phyloP scores from a whole-genome alignment of 1,139 yeast genomes.

The Hyphopichia fennica region DNA sequence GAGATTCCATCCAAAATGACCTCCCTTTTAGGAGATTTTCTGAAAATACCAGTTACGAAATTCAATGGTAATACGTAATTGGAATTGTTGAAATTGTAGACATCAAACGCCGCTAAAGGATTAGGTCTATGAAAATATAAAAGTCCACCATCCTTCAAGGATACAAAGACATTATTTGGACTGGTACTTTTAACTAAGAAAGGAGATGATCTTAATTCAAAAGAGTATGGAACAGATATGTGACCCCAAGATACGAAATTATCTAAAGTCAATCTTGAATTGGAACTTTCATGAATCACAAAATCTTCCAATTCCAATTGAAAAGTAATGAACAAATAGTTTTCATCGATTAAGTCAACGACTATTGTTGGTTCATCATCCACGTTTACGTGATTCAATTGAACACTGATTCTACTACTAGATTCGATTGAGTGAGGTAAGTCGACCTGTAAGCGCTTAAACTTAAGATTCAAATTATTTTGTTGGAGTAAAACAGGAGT shows the following conservation, averaged over 20 bases:
- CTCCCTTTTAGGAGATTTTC: slow-evolving; percentile 9
- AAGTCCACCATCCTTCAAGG: slow-evolving; percentile 72
- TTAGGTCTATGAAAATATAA: slow-evolving; percentile 47
- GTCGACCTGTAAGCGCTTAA: slow-evolving; percentile 26
- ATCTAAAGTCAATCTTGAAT: slow-evolving; percentile 22
- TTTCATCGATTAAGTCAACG: slow-evolving; percentile 28
- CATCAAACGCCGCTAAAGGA: slow-evolving; percentile 43
- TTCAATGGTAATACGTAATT: slow-evolving; percentile 48
- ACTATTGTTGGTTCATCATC: slow-evolving; percentile 16
- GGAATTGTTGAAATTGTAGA: slow-evolving; percentile 52
- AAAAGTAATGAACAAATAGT: slow-evolving; percentile 34
- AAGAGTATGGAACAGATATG: slow-evolving; percentile 70
- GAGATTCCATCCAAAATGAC: slow-evolving; percentile 28
- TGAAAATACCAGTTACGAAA: slow-evolving; percentile 25
- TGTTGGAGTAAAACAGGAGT: slow-evolving; percentile 27
- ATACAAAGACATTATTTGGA: slow-evolving; percentile 45
- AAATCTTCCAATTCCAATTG: slow-evolving; percentile 32
- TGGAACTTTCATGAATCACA: slow-evolving; percentile 13
- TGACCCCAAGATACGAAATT: slow-evolving; percentile 55
- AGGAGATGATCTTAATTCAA: slow-evolving; percentile 65
- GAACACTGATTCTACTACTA: slow-evolving; percentile 21
- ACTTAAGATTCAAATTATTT: slow-evolving; percentile 23
- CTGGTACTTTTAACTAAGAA: slow-evolving; percentile 51
- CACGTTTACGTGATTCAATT: slow-evolving; percentile 7
- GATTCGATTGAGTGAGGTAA: slow-evolving; percentile 37